Evolutionary conservation across 768 basidiomycete species (phyloP).

Genomic region (Dentipellis sp.): DNA sequence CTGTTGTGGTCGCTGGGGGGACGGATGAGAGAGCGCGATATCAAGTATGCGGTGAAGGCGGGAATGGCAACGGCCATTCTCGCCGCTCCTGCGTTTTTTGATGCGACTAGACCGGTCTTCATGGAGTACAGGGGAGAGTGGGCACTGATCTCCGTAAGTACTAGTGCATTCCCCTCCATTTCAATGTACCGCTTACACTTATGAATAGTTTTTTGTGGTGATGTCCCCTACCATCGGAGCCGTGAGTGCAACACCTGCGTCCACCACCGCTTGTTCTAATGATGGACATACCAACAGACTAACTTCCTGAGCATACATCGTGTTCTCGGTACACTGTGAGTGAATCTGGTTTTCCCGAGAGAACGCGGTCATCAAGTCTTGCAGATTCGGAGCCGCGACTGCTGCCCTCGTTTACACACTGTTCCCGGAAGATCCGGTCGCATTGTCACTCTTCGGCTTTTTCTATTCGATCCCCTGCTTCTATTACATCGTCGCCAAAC

Average conservation of each 20-base stretch:
- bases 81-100: conserved; percentile 83
- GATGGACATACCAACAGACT: conserved; percentile 42
- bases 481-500: conserved; percentile 76
- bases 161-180: background rate
- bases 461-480: conserved; percentile 91
- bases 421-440: conserved; percentile 66
- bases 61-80: conserved; percentile 78
- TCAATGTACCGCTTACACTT: background rate
- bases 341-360: conserved; percentile 3
- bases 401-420: conserved; percentile 65
- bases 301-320: conserved; percentile 82
- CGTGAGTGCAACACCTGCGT: conserved; percentile 30
- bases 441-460: conserved; percentile 79
- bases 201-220: conserved; percentile 74
- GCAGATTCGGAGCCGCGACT: conserved; percentile 68
- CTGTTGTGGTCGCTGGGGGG: conserved; percentile 63
- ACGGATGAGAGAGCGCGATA: conserved; percentile 58
- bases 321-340: conserved; percentile 77
- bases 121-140: conserved; percentile 85
- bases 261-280: background rate
- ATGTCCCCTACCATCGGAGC: conserved; percentile 85
- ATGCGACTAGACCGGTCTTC: conserved; percentile 67
- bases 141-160: conserved; percentile 83
- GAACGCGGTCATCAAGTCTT: conserved; percentile 3
- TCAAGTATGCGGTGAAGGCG: conserved; percentile 83